Percentiles rank a stretch among this genome's conserved stretches.
These are phyloP conservation scores for Microsporum audouinii DNA, from an alignment of 2,329 filamentous ascomycete genomes.

Conservation along the genomic window DNA sequence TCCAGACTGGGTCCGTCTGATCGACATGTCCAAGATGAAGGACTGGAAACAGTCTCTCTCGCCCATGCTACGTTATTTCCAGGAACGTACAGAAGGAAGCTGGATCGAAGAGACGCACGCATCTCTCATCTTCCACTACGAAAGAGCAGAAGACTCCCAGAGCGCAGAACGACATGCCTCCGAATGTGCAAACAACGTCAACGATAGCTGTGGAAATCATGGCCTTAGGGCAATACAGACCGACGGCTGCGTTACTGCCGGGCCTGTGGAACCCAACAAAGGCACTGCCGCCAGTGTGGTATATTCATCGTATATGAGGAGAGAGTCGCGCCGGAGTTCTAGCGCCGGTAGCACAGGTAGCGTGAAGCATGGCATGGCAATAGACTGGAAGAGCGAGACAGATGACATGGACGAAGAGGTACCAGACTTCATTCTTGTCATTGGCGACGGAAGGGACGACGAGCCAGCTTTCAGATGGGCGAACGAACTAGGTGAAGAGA, in stretches of 20 bases:
- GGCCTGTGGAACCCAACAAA: constrained; percentile 80
- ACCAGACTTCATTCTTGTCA: constrained; percentile 77
- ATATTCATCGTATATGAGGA: constrained; percentile 53
- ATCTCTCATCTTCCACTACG: constrained; percentile 83
- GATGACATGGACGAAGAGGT: constrained; percentile 21
- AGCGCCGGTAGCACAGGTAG: background rate
- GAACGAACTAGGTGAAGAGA: constrained; percentile 55
- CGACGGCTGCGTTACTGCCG: constrained; percentile 70
- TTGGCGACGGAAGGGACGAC: constrained; percentile 85
- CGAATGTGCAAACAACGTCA: constrained; percentile 89
- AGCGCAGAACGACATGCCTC: constrained; percentile 67
- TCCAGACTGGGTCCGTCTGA: constrained; percentile 65
- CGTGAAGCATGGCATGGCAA: background rate
- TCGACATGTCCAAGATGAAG: constrained; percentile 56
- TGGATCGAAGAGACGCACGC: constrained; percentile 86
- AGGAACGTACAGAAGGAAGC: constrained; percentile 77
- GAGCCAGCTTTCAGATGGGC: constrained; percentile 94
- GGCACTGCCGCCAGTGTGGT: constrained; percentile 67
- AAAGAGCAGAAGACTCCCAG: constrained; percentile 64
- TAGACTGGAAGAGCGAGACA: background rate
- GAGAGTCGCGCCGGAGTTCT: constrained; percentile 22
- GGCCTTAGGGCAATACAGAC: constrained; percentile 67
- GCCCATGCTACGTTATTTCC: constrained; percentile 76
- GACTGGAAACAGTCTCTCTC: constrained; percentile 77
- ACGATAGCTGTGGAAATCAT: constrained; percentile 77